Evolutionary conservation across 805 yeast genomes (phyloP).

Genomic region (Henningerozyma blattae): DNA sequence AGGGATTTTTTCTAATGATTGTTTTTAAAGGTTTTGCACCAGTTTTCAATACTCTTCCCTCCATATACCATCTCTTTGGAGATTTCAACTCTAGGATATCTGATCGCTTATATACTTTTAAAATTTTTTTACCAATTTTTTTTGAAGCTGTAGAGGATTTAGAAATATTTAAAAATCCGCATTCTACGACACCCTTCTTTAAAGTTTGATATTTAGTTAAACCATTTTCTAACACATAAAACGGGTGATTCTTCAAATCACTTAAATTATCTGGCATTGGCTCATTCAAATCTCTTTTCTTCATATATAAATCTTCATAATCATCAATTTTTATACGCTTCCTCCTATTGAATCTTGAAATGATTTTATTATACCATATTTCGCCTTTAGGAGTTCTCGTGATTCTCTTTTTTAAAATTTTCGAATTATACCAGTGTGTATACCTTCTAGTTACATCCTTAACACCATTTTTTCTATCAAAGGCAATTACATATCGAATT

Average conservation of each 20-base stretch:
- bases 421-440: slow-evolving; percentile 49
- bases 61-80: slow-evolving; percentile 76
- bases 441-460: slow-evolving; percentile 83
- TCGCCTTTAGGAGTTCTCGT: slow-evolving; percentile 44
- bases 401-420: slow-evolving; percentile 62
- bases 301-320: slow-evolving; percentile 24
- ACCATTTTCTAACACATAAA: slow-evolving; percentile 70
- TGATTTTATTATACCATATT: slow-evolving; percentile 47
- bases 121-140: slow-evolving; percentile 24
- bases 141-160: no score
- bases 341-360: slow-evolving; percentile 17
- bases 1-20: neutral
- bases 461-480: slow-evolving; percentile 49
- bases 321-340: slow-evolving; percentile 24
- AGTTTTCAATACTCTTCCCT: slow-evolving; percentile 61
- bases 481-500: slow-evolving; percentile 68
- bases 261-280: slow-evolving; percentile 79
- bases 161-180: slow-evolving; percentile 57
- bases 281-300: slow-evolving; percentile 49
- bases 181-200: slow-evolving; percentile 43
- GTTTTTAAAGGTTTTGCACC: slow-evolving; percentile 34
- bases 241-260: slow-evolving; percentile 81
- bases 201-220: slow-evolving; percentile 62
- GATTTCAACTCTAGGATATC: slow-evolving; percentile 55
- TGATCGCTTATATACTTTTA: slow-evolving; percentile 57